A percentile compares a stretch with the other conserved stretches of the same genome.
These are phyloP conservation scores for Vaccinium darrowii DNA, from an alignment of 148 eudicot genomes.

Conservation along the genomic window DNA sequence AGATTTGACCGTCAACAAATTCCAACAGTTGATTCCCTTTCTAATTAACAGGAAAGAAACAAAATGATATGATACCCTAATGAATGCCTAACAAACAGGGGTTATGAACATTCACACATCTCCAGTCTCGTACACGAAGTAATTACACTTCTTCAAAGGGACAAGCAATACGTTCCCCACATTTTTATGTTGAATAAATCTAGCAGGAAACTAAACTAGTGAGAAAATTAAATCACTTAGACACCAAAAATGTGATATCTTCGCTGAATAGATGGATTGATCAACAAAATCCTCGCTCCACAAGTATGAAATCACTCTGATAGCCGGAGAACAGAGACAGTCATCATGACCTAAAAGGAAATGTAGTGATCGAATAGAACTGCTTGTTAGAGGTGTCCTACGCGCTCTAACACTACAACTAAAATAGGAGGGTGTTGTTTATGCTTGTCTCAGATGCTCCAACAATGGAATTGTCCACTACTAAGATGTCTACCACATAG, in stretches of 20 bases:
- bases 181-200: neutral
- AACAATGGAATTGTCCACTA: neutral
- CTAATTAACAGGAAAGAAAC: neutral
- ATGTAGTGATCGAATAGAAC: neutral
- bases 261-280: neutral
- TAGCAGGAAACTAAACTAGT: neutral
- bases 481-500: neutral
- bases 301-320: neutral
- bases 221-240: neutral
- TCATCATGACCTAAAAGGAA: neutral
- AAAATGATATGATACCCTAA: neutral
- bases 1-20: neutral
- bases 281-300: neutral
- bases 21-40: neutral
- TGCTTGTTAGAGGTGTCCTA: neutral
- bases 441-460: neutral
- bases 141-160: neutral
- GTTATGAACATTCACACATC: neutral
- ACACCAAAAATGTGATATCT: neutral
- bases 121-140: neutral
- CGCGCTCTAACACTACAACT: neutral
- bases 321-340: neutral
- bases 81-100: neutral
- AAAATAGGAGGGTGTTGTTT: neutral
- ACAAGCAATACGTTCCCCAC: neutral